Evolutionary conservation across 805 yeast genomes (phyloP).

Genomic region (Candida dajiaensis): DNA sequence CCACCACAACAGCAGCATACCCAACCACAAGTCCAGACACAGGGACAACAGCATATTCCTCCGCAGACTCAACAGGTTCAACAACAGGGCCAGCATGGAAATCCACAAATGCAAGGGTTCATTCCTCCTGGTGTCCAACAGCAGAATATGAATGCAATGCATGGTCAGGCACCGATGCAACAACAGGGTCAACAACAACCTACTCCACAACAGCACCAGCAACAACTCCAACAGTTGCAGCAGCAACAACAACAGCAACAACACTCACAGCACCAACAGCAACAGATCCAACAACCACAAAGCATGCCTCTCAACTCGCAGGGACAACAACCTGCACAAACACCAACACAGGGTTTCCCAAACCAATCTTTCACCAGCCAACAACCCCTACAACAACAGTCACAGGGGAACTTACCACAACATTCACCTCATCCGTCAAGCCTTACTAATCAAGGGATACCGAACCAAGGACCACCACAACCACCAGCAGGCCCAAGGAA

Average conservation of each 20-base stretch:
- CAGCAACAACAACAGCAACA: slow-evolving; percentile 4
- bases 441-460: background rate
- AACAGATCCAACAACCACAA: slow-evolving; percentile 3
- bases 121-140: slow-evolving; percentile 16
- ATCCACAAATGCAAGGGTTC: slow-evolving; percentile 9
- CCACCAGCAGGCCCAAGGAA: background rate
- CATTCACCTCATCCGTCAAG: background rate
- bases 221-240: slow-evolving; percentile 4
- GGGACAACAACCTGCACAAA: background rate
- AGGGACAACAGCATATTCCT: slow-evolving; percentile 1
- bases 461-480: background rate
- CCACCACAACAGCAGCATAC: background rate
- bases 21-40: slow-evolving; percentile 1
- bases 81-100: slow-evolving; percentile 13
- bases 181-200: slow-evolving; percentile 6
- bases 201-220: slow-evolving; percentile 2
- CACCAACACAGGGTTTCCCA: background rate
- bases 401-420: background rate
- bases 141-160: slow-evolving; percentile 8
- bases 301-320: slow-evolving; percentile 1
- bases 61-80: background rate
- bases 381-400: slow-evolving; percentile 3
- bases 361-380: background rate
- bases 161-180: slow-evolving; percentile 3
- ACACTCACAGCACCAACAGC: background rate